Conservation (phyloP, 257 asterid species). For the Rhazya stricta region DNA sequence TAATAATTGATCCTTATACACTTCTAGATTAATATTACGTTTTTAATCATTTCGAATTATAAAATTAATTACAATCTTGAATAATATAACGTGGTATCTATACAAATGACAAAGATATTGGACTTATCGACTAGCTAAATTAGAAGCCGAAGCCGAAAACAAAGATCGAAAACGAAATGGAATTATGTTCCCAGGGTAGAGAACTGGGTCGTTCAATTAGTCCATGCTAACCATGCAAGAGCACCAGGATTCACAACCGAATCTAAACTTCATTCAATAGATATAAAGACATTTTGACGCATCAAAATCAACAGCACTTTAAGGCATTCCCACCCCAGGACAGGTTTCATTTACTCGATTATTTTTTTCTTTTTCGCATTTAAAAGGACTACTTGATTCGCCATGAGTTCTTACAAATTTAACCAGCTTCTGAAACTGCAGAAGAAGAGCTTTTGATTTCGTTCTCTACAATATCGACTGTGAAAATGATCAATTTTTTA, state of each 20-base stretch:
- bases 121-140: not conserved
- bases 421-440: not conserved
- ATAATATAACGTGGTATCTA: too few relatives aligned
- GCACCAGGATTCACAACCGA: too few relatives aligned
- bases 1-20: too few relatives aligned
- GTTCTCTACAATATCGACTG: not conserved
- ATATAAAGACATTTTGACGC: not conserved
- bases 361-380: not conserved
- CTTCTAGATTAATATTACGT: too few relatives aligned
- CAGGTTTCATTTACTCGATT: not conserved
- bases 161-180: not conserved
- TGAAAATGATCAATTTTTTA: not conserved
- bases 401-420: not conserved
- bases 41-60: too few relatives aligned
- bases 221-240: not conserved
- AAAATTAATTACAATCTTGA: too few relatives aligned
- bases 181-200: too few relatives aligned
- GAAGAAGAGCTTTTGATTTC: not conserved
- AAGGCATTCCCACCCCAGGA: not conserved
- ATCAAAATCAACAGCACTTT: not conserved
- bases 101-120: not conserved
- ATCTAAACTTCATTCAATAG: too few relatives aligned
- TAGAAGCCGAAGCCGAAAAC: not conserved
- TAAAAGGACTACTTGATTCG: not conserved
- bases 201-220: too few relatives aligned